Evolutionary conservation across 139 green algal species (phyloP), one percentile per base, ranked within the genome.

Genomic region (Picochlorum sp.): DNA sequence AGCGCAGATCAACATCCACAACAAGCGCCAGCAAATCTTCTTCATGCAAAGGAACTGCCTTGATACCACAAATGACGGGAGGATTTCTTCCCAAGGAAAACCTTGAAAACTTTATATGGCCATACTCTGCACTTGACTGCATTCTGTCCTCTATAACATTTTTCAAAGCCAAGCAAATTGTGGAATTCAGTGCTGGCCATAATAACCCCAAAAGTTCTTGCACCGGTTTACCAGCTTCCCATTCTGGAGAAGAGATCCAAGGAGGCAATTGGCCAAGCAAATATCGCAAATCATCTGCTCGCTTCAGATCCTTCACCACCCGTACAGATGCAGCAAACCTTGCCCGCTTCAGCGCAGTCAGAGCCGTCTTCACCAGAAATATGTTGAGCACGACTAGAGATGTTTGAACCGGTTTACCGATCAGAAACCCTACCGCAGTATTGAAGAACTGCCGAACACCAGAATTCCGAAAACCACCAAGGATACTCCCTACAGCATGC

Each of bases 1-100:
- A 79, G 4, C 62, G 24, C 30, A 79, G 44, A 26, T 79, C 66
- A 5, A 79, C 26, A 54, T 79, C 72, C 6, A 78, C 30, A 8
- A 71, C 67, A 51, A 75, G 64, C 24, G 68, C 61, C 13, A 75
- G 62, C 18, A 26, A 9, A 45, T 68, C 68, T 63, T 71, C 52
- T 15, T 28, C 49, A 15, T 47, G 61, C 32, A 70, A 28, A 15
- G 68, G 68, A 18, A 75, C 51, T 8, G 60, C 61, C 49, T 70
- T 75, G 51, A 75, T 60, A 10, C 41, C 61, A 28, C 30, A 32
- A 32, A 70, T 45, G 6, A 57, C 11, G 4, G 68, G 68, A 11
- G 68, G 61, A 61, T 65, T 32, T 20, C 18, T 49, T 9, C 68
- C 68, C 7, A 75, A 65, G n/a, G 51, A 66, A 23, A 75, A 47